Base-by-base conservation (phyloP, 1,284 basidiomycete species). In the Puccinia brachypodii region DNA sequence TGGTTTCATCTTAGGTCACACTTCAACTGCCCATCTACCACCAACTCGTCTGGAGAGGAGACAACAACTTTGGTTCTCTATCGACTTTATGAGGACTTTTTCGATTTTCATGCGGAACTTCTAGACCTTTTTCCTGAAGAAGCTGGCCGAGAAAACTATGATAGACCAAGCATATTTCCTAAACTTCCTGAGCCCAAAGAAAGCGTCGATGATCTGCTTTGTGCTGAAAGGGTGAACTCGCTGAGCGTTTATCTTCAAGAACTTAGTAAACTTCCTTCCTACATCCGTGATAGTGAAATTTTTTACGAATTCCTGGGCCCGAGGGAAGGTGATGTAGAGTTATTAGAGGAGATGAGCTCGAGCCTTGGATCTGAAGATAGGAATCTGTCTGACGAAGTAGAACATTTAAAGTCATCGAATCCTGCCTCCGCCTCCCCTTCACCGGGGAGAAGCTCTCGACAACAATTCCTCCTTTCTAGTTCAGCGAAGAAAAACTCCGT, bases 1-100 rank as follows among this genome's bases (percentile, higher is more conserved):
- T 98, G 96, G 95, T 99, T 98, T 90, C 92, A 80, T 58, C 90
- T 99, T 72, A 92, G 96, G 85, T 95, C 93, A 66, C 88, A 92
- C 69, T 98, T 92, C 87, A 92, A 95, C 83, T 94, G 94, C 0
- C 94, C 76, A 31, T 68, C 62, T 3, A 38, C 33, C 36, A 68
- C 28, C 1, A 50, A 53, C 19, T 33, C 40, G 87, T 86, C 86
- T 53, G 89, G 92, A 47, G 92, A 90, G 92, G 53, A 90, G 98
- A 53, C 89, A 92, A 60, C 92, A 91, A 56, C 90, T 89, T 91
- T 99, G 76, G 92, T 96, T 83, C 90, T 99, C 58, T 98, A 97
- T 88, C 91, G 97, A 74, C 91, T 94, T 22, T 99, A 99, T 88
- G 94, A 97, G 85, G 96, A 99, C 87, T 99, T 99, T 87, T 97